A percentile compares a stretch with the other conserved stretches of the same genome.
phyloP scores from a whole-genome alignment of 495 filamentous ascomycete genomes.

The Filosporella fistucella region DNA sequence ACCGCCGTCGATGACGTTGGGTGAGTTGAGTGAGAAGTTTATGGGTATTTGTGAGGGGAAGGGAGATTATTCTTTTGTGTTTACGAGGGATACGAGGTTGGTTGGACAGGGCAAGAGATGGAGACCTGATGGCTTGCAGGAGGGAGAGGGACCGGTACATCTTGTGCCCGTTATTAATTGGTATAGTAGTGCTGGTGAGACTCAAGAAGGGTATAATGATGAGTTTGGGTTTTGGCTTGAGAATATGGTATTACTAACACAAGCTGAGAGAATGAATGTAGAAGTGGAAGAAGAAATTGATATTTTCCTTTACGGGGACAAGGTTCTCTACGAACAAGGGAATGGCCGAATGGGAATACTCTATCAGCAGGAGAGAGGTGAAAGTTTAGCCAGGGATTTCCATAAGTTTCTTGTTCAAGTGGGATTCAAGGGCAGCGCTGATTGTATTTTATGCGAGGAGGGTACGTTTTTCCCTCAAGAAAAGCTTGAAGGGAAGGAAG shows the following conservation, averaged over 20 bases:
- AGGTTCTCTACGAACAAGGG: too few relatives aligned
- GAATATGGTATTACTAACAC: conserved; percentile 5
- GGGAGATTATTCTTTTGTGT: conserved; percentile 14
- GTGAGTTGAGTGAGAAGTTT: background rate
- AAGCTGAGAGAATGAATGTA: background rate
- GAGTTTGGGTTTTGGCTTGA: conserved; percentile 8
- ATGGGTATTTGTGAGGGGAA: conserved; percentile 6
- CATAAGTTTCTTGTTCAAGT: background rate
- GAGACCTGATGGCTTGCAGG: conserved; percentile 1
- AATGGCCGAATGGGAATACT: background rate
- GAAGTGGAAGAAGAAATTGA: background rate
- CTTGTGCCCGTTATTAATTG: conserved; percentile 2
- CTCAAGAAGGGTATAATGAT: conserved; percentile 1
- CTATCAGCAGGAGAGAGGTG: background rate
- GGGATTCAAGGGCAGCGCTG: conserved; percentile 3
- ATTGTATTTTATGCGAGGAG: background rate
- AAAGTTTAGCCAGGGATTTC: background rate
- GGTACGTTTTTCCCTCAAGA: conserved; percentile 7
- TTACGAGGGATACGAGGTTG: conserved; percentile 4
- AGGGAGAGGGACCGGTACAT: too few relatives aligned
- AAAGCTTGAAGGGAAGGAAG: background rate
- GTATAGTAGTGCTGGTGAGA: background rate
- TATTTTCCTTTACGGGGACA: background rate
- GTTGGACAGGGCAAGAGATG: background rate
- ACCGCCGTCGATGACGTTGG: background rate